Base-by-base conservation (phyloP, 768 basidiomycete species). In the Russula sp. region DNA sequence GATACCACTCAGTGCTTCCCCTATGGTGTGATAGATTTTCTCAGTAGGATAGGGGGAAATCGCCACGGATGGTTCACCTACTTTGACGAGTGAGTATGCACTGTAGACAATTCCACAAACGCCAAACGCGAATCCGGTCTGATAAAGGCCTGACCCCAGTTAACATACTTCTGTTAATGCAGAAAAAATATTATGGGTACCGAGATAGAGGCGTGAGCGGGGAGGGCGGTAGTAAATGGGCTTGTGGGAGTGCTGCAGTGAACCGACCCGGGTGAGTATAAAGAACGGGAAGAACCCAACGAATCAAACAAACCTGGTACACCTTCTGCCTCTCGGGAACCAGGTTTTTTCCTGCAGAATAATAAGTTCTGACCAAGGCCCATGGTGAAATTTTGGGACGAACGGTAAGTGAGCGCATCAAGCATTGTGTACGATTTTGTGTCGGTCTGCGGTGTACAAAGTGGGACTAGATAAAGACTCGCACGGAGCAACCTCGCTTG, bases 341-440 rank as follows among this genome's bases (percentile, higher is more conserved):
- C 58, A 71, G 71, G 77, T 91, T 88, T 67, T 84, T 85, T 71
- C 80, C 83, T 83, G 68, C 45, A 69, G 60, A 62, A 67, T n/a
- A 41, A 52, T 16, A 11, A 48, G 32, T 50, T 34, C 20, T 14
- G 25, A 16, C 13, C 5, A 11, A 14, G 10, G 20, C 39, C 34
- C 7, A 11, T 16, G 13, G 20, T 3, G 7, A 54, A 13, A 49
- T 3, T 18, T 10, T 39, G 20, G 29, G 3, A 75, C 83, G 64
- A 72, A 89, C 88, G 81, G 76, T 86, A 79, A 71, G 86, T 83
- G 67, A 90, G 78, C 48, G 81, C 78, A 72, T 78, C 77, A 70
- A 86, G 75, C 79, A 87, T 85, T 45, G 32, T 53, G 5, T 57
- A 14, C 16, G 46, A 34, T 48, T 25, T 41, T 25, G 34, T 20